Base-by-base conservation (phyloP, 768 basidiomycete genomes). In the Boletus sensibilis region DNA sequence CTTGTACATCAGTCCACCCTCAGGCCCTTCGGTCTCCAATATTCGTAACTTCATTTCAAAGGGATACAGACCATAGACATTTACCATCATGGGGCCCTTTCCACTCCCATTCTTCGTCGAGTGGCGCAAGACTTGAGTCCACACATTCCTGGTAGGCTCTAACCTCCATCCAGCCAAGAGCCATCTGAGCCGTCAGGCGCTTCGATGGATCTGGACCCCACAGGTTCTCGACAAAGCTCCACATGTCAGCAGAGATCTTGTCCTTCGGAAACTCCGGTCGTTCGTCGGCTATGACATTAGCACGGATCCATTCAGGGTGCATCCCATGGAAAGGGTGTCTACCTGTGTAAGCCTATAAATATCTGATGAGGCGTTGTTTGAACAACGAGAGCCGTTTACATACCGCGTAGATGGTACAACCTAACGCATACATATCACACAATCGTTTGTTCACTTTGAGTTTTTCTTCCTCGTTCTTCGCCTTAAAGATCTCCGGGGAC, bases 361-460 rank as follows among this genome's bases (percentile, higher is more conserved):
- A 33, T 13, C 9, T 0, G 29, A 48, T 51, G n/a, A 59, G 37
- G 8, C 0, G 12, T 33, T 16, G 23, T 38, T 40, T 3, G 33
- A n/a, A 46, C 10, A 20, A 33, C 23, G 27, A 40, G 29, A 23
- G 2, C n/a, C 7, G 33, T n/a, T 20, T 7, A 59, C 69, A 12
- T 49, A 74, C 75, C 64, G 67, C 74, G 34, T 76, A 78, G 39
- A 74, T 73, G 2, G 76, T 75, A 49, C 75, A 78, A 25, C 68
- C 75, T 38, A 74, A 67, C 1, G 78, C 72, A 55, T 79, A 79
- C 52, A 79, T 68, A 52, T 79, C 78, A 16, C 70, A 69, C 9
- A 34, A 50, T 50, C 69, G 71, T 40, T 60, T 69, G 57, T 70
- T 70, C 37, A 71, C 48, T 2, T 42, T 35, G 14, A 49, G 50